These are phyloP conservation scores for Colletotrichum gloeosporioides DNA, from an alignment of 2,329 filamentous ascomycete species.

Conservation along the genomic window DNA sequence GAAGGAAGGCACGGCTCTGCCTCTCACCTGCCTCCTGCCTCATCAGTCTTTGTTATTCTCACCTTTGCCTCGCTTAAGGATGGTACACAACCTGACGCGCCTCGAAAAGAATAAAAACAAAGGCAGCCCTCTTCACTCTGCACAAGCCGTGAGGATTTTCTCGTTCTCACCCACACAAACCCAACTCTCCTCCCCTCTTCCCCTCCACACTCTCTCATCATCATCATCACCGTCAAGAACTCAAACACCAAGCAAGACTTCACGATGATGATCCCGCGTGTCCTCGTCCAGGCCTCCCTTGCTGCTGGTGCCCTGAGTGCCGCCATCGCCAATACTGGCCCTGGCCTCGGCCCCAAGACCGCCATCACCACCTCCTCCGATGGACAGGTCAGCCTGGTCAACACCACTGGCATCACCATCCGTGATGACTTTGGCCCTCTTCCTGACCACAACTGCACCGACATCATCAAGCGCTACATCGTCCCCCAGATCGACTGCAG, in stretches of 20 bases:
- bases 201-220: neutral
- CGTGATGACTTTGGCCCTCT: neutral
- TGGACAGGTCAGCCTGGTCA: neutral
- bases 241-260: neutral
- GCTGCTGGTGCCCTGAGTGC: neutral
- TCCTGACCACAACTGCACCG: neutral
- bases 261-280: neutral
- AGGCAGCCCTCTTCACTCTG: neutral
- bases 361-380: neutral
- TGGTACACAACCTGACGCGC: neutral
- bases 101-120: neutral
- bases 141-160: neutral
- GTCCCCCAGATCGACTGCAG: constrained; percentile 6
- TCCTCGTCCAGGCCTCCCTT: neutral
- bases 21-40: neutral
- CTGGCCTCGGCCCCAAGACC: neutral
- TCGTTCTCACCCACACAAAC: neutral
- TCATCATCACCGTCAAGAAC: neutral
- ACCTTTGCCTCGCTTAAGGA: neutral
- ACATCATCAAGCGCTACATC: neutral
- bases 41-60: neutral
- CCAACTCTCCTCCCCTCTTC: neutral
- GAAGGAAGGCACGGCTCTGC: neutral
- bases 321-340: neutral
- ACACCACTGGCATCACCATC: neutral